Base-by-base conservation (phyloP, 2,329 filamentous ascomycete genomes). In the Ceratocystiopsis minuta region DNA sequence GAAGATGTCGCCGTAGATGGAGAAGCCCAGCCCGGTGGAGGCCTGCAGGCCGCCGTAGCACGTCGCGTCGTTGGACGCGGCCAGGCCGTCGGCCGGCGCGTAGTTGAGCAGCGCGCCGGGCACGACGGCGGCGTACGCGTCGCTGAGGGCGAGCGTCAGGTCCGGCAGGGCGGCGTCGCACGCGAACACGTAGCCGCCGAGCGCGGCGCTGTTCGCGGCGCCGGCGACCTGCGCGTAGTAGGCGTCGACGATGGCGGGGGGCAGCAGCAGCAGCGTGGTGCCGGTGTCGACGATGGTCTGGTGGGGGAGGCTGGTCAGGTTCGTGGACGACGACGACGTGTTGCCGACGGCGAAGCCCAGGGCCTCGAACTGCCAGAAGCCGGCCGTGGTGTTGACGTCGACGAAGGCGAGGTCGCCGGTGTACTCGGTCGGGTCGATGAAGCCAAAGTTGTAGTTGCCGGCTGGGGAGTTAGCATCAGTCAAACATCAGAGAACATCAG, bases 321-420 rank as follows among this genome's bases (percentile, higher is more conserved):
- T 68, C 51, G 59, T 62, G 41, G 13, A 10, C 13, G 12, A 6
- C 11, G 13, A 10, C 11, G 44, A 20, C 9, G 15, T 16, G 38
- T 50, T 51, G 44, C 54, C 64, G 47, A 71, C 60, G 36, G 65
- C 59, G 45, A 63, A 57, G 36, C 62, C 59, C 48, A 63, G 65
- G 39, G 60, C 62, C 46, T 69, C 65, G 47, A 76, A 71, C 47
- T 66, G 59, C 72, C 72, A 77, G 60, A 66, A 75, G 16, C 69
- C 69, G 15, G 65, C 54, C 43, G 55, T 58, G 49, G 52, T 62
- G 54, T 69, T 62, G 48, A 70, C 65, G 20, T 59, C 48, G 20
- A 64, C 57, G 57, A 71, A 77, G 43, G 57, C 59, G 49, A 77
- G 63, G 35, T 54, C 46, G 41, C 72, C 72, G 3, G 62, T 66